A percentile compares a stretch with the other conserved stretches of the same genome.
Conservation (phyloP, 345 rosid genomes). For the Syzygium grande region DNA sequence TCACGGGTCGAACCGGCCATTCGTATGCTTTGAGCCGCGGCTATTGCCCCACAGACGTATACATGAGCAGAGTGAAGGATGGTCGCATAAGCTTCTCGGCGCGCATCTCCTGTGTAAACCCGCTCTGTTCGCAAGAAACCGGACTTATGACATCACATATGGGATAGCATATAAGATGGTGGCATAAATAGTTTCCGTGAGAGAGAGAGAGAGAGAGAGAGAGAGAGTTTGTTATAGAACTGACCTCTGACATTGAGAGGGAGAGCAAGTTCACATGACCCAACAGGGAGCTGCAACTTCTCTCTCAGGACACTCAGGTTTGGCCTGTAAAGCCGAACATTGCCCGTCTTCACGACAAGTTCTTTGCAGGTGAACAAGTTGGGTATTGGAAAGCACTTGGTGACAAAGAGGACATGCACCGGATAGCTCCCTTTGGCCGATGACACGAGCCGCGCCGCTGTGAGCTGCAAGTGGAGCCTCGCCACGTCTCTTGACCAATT, state of each 20-base stretch:
- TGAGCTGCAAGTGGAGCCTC: conserved; percentile 79
- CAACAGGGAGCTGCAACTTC: conserved; percentile 71
- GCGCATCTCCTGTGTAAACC: conserved; percentile 42
- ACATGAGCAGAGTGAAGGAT: conserved; percentile 89
- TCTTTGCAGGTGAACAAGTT: conserved; percentile 82
- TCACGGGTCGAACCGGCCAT: conserved; percentile 84
- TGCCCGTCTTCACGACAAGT: conserved; percentile 41
- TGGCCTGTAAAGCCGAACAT: conserved; percentile 71
- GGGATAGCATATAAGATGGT: neutral
- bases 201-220: neutral
- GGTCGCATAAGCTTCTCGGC: conserved; percentile 88
- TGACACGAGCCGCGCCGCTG: conserved; percentile 67
- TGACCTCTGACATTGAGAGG: conserved; percentile 69
- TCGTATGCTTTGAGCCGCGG: conserved; percentile 89
- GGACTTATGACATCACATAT: neutral
- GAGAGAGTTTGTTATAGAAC: neutral
- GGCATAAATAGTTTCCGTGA: too few relatives aligned
- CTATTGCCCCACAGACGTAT: conserved; percentile 91
- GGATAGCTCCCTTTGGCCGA: conserved; percentile 66
- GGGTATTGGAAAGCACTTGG: conserved; percentile 71
- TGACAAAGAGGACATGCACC: conserved; percentile 56
- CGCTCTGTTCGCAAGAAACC: conserved; percentile 26
- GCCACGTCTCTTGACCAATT: conserved; percentile 93
- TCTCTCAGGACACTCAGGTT: conserved; percentile 55
- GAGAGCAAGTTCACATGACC: conserved; percentile 93